These are phyloP conservation scores for Penicillium sp. DNA, from an alignment of 2,329 filamentous ascomycete species.

Conservation along the genomic window DNA sequence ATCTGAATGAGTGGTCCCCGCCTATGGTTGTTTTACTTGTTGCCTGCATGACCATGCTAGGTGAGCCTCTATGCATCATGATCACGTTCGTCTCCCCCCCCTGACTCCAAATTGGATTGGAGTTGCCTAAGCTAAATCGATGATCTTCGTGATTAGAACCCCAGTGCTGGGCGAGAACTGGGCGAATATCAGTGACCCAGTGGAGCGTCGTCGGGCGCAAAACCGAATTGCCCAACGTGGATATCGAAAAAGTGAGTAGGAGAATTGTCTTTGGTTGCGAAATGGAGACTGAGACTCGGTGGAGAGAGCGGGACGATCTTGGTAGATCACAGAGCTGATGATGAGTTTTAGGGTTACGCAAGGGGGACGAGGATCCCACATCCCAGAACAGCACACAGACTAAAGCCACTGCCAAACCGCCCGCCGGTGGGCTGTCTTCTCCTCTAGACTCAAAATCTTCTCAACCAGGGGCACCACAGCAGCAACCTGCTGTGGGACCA, in stretches of 20 bases:
- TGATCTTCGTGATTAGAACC: not conserved
- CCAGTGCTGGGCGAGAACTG: slow-evolving; percentile 7
- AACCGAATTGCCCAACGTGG: slow-evolving; percentile 11
- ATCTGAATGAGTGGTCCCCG: not conserved
- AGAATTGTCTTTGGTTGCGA: not conserved
- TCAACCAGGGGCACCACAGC: not conserved
- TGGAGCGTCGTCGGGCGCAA: slow-evolving; percentile 10
- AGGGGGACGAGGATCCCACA: not conserved
- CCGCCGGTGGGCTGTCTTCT: not conserved
- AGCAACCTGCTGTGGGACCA: not conserved
- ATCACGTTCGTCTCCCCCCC: not conserved
- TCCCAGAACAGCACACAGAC: not conserved
- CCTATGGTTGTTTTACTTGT: not conserved
- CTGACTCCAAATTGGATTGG: not conserved
- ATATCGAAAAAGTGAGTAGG: slow-evolving; percentile 6
- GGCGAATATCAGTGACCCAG: slow-evolving; percentile 11
- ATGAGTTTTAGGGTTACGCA: not conserved
- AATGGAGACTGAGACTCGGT: not conserved
- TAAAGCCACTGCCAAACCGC: not conserved
- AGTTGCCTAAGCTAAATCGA: slow-evolving; percentile 1
- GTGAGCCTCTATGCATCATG: slow-evolving; percentile 2
- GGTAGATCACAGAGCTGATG: not conserved
- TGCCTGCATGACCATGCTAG: slow-evolving; percentile 1
- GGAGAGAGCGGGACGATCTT: not conserved
- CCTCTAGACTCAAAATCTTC: not conserved